Percentiles rank a stretch among this genome's conserved stretches.
Conservation (phyloP, 2,329 filamentous ascomycete species). For the Fulvia fulva region DNA sequence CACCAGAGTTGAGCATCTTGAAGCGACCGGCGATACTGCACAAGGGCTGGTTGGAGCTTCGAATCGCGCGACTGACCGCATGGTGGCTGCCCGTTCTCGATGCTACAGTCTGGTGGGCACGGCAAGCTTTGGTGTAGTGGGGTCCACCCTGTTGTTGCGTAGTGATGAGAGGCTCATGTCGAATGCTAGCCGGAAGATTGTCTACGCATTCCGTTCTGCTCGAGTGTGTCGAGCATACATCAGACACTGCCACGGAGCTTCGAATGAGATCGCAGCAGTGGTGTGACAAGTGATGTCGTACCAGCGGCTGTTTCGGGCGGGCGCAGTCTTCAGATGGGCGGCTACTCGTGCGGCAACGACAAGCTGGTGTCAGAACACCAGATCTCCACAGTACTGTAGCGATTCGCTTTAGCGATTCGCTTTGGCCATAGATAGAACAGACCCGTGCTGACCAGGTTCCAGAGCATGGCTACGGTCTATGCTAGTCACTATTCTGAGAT, state of each 20-base stretch:
- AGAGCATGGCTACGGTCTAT: neutral
- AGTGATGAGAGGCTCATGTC: too few species aligned
- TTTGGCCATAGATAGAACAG: neutral
- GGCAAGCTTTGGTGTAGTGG: too few species aligned
- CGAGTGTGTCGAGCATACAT: neutral
- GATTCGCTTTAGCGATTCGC: slow-evolving; percentile 11
- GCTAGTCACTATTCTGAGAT: neutral
- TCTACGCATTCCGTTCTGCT: too few species aligned
- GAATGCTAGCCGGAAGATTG: too few species aligned
- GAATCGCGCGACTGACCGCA: too few species aligned
- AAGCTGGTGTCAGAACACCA: neutral
- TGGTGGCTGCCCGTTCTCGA: too few species aligned
- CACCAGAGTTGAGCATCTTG: too few species aligned
- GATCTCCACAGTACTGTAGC: too few species aligned
- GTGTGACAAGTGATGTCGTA: neutral
- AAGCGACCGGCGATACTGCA: too few species aligned
- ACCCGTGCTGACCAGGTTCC: neutral
- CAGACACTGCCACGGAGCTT: neutral
- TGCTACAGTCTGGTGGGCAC: too few species aligned
- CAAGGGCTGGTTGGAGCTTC: too few species aligned
- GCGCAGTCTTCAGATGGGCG: slow-evolving; percentile 2
- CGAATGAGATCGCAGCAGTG: neutral
- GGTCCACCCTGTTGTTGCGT: too few species aligned
- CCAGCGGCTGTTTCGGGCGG: slow-evolving; percentile 6
- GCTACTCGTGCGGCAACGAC: neutral